Conservation (phyloP, 1,139 yeast genomes). For the Pichia sp. region DNA sequence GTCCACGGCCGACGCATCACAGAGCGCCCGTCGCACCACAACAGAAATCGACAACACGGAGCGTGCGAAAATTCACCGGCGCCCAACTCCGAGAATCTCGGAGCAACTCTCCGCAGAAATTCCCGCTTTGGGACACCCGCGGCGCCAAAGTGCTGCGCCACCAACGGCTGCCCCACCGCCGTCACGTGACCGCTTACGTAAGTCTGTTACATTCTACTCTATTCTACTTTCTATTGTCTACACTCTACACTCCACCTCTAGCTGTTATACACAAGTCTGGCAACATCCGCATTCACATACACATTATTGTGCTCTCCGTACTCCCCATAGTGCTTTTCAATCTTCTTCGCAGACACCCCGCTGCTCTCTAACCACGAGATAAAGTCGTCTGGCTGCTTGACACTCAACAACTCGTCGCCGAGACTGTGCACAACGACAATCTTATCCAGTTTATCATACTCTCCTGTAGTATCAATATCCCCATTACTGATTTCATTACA, state of each 20-base stretch:
- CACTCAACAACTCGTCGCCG: constrained; percentile 36
- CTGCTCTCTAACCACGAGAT: constrained; percentile 18
- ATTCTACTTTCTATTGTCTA: too few species aligned
- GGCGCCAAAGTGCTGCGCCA: too few species aligned
- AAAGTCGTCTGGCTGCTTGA: constrained; percentile 33
- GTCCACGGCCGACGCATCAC: too few species aligned
- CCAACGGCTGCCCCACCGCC: too few species aligned
- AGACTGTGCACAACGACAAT: constrained; percentile 36
- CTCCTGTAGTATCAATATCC: not conserved
- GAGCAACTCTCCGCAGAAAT: too few species aligned
- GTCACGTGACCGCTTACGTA: too few species aligned
- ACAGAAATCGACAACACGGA: too few species aligned
- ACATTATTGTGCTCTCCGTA: constrained; percentile 16
- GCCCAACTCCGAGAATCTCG: not conserved
- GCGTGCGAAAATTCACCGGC: not conserved
- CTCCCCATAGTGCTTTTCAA: constrained; percentile 3
- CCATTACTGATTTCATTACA: constrained; percentile 20
- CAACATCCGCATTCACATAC: constrained; percentile 4
- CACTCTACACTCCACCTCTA: not conserved
- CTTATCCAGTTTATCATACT: constrained; percentile 13
- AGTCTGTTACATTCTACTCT: too few species aligned
- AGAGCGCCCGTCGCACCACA: too few species aligned
- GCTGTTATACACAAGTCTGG: not conserved
- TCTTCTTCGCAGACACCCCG: not conserved
- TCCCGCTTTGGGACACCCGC: too few species aligned